phyloP scores from a whole-genome alignment of 495 filamentous ascomycete species.

The Aspergillus hancockii region DNA sequence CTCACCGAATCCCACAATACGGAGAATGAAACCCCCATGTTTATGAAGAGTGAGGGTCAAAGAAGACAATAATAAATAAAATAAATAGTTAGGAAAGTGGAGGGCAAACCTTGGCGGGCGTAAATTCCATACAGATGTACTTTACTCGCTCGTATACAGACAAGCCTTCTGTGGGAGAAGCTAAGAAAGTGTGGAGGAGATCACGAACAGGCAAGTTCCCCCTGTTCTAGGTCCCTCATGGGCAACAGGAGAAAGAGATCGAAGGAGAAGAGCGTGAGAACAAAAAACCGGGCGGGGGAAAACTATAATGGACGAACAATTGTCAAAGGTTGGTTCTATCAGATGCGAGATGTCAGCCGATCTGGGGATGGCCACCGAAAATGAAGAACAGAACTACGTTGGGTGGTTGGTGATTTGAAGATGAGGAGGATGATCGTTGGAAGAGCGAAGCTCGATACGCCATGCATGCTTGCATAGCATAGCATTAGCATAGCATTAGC shows the following conservation, averaged over 20 bases:
- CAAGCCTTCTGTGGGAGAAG: constrained; percentile 26
- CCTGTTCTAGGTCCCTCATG: constrained; percentile 1
- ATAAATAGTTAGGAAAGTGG: constrained; percentile 10
- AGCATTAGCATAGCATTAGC: neutral
- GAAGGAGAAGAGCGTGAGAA: neutral
- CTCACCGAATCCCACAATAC: constrained; percentile 3
- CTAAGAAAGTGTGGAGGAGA: constrained; percentile 13
- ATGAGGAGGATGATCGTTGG: constrained; percentile 5
- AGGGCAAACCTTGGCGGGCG: constrained; percentile 12
- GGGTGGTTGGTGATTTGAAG: neutral
- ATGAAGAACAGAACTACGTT: neutral
- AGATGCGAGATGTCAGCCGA: constrained; percentile 16
- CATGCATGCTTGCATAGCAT: constrained; percentile 18
- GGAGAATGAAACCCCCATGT: neutral
- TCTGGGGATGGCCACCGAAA: neutral
- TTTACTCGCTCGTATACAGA: constrained; percentile 11
- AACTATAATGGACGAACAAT: constrained; percentile 3
- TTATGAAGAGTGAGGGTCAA: neutral
- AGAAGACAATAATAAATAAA: constrained; percentile 1
- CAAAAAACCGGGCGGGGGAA: neutral
- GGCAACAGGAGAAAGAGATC: neutral
- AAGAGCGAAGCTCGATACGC: constrained; percentile 2
- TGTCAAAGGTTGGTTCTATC: constrained; percentile 3
- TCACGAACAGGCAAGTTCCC: constrained; percentile 12
- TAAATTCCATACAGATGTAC: constrained; percentile 1